Conservation (phyloP, 1,284 basidiomycete species). For the Termitomyces sp. region DNA sequence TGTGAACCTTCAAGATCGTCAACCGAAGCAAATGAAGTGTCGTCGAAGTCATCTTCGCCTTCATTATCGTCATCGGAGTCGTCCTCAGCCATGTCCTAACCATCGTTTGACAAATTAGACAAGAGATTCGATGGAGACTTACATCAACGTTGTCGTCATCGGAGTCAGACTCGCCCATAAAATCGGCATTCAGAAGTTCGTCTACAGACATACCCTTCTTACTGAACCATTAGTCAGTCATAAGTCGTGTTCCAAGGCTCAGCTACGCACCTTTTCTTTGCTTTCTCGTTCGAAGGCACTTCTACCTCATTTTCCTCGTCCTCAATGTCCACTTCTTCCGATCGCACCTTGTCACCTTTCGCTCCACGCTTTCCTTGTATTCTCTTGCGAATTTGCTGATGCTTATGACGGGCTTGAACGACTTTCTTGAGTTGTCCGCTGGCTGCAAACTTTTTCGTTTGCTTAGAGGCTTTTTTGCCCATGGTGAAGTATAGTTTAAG, state of each 20-base stretch:
- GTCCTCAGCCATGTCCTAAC: conserved; percentile 41
- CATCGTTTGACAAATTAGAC: not conserved
- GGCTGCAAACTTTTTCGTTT: conserved; percentile 81
- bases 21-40: conserved; percentile 69
- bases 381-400: conserved; percentile 71
- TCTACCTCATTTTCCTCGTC: conserved; percentile 31
- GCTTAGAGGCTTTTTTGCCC: conserved; percentile 59
- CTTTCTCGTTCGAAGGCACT: conserved; percentile 29
- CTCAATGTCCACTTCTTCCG: conserved; percentile 16
- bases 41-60: conserved; percentile 39
- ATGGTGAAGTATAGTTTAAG: conserved; percentile 15
- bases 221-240: conserved; percentile 21
- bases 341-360: conserved; percentile 39
- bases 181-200: conserved; percentile 73
- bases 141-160: conserved; percentile 16
- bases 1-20: conserved; percentile 68
- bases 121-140: conserved; percentile 25
- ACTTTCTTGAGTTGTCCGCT: conserved; percentile 84
- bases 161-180: conserved; percentile 54
- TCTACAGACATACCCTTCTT: conserved; percentile 71
- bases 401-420: conserved; percentile 74
- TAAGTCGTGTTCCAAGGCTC: not conserved
- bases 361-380: conserved; percentile 53
- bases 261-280: conserved; percentile 30
- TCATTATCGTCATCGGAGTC: conserved; percentile 44